Conservation (phyloP, 225 moss, liverwort and hornwort species). For the Pseudisothecium myosuroides region DNA sequence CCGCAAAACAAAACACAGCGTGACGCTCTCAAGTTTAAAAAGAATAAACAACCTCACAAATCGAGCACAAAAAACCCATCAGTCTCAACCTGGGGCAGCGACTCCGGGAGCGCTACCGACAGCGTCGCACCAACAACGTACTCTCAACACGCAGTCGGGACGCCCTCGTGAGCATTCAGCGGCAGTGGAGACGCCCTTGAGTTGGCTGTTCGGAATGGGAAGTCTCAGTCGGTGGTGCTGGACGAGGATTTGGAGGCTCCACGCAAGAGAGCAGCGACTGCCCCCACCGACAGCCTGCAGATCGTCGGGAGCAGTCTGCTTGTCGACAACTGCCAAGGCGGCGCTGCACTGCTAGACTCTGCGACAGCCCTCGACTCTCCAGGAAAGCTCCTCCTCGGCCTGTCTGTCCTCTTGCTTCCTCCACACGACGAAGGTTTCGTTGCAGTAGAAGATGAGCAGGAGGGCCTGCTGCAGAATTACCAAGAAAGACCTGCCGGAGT, state of each 20-base stretch:
- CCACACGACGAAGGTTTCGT: too few relatives aligned
- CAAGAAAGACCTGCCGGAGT: too few relatives aligned
- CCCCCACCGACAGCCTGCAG: neutral
- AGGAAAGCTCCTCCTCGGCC: neutral
- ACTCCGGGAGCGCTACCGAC: neutral
- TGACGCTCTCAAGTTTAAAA: neutral
- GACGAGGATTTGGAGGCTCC: neutral
- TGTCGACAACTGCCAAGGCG: neutral
- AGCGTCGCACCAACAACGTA: neutral
- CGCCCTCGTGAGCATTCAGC: neutral
- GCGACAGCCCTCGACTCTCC: neutral
- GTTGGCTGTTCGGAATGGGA: rapidly evolving
- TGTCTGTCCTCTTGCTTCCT: neutral
- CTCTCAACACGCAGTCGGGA: neutral
- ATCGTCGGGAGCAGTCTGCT: neutral
- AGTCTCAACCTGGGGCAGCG: neutral
- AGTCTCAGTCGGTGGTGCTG: neutral
- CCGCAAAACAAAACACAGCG: neutral
- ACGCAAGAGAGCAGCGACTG: neutral
- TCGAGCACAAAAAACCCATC: neutral
- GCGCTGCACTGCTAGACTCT: neutral
- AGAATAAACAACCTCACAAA: neutral
- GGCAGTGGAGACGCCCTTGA: neutral
- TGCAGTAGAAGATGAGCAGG: too few relatives aligned
- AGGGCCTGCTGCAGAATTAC: too few relatives aligned